Evolutionary conservation across 495 filamentous ascomycete species (phyloP), one percentile per base, ranked within the genome.

Genomic region (Lasiosphaeria miniovina): DNA sequence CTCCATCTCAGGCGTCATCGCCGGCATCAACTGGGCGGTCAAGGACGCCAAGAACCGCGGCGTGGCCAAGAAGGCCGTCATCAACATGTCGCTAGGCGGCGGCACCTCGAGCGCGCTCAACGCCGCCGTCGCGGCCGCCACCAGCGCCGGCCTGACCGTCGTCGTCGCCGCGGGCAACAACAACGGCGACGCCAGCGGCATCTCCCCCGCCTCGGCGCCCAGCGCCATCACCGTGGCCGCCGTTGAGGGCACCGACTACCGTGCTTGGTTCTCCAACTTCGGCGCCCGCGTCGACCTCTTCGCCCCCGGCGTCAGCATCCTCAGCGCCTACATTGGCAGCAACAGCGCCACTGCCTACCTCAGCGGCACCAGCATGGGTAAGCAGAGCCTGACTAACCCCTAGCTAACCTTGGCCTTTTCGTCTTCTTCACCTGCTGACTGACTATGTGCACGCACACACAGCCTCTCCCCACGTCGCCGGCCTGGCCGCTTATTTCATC

Each of bases 241-340:
- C 38, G 75, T 77, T 50, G 78, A 79, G 57, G 61, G 50, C 6
- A 62, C 59, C 49, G 80, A 82, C 58, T 55, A 59, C 38, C 74
- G 78, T 15, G 78, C 84, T 17, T 69, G 57, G 2, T 87, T 82
- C 70, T 83, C 80, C 62, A 89, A 89, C 74, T 88, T 71, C 61
- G 86, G 86, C 4, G 36, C 68, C 4, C 63, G 74, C 17, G 77
- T 89, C n/a, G 84, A 88, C 55, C 61, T 88, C 58, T 84, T 85
- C 58, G 85, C 83, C 11, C 84, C 85, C 2, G 85, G 85, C 0
- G 65, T 77, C 31, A 58, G 57, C 56, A 68, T 81, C 14, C 77
- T 77, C 4, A 71, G 62, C 49, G 36, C 65, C n/a, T 60, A 49
- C 10, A 59, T 63, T 24, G 41, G 55, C 34, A 36, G 40, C 7